Evolutionary conservation across 208 protist genomes (phyloP).

Genomic region (Blastocrithidia nonstop): DNA sequence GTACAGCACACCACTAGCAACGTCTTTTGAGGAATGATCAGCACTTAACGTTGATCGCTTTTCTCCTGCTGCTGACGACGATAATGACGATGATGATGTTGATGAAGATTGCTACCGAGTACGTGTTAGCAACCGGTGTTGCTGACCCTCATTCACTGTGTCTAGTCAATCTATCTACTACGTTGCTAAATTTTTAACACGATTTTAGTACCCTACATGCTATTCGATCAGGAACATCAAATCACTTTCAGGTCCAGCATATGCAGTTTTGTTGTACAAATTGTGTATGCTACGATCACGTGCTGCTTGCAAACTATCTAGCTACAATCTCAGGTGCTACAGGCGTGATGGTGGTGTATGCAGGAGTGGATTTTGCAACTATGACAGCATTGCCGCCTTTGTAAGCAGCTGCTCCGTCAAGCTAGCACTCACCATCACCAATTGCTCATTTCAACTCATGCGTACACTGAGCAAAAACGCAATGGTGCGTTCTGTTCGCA

Average conservation of each 20-base stretch:
- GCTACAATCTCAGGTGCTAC: constrained; percentile 8
- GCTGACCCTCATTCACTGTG: no score
- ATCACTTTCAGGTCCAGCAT: constrained; percentile 33
- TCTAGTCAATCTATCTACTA: constrained; percentile 37
- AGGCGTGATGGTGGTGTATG: constrained; percentile 2
- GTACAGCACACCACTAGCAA: no score
- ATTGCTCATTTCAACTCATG: constrained; percentile 12
- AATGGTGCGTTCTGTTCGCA: constrained; percentile 8
- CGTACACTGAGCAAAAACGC: constrained; percentile 36
- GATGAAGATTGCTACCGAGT: no score
- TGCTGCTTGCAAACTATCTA: constrained; percentile 11
- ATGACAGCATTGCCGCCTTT: background rate
- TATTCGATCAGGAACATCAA: constrained; percentile 63
- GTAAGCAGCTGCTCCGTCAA: constrained; percentile 6
- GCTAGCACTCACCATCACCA: constrained; percentile 7
- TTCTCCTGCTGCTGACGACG: no score
- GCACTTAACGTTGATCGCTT: no score
- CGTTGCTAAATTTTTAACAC: constrained; percentile 19
- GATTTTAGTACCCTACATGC: constrained; percentile 39
- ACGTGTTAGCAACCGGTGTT: no score
- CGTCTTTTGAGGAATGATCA: no score
- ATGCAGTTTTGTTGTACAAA: constrained; percentile 20
- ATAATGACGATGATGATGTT: no score
- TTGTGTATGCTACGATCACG: constrained; percentile 17
- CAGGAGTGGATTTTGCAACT: background rate